These are phyloP conservation scores for Fusarium multiceps DNA, from an alignment of 2,329 filamentous ascomycete genomes.

Conservation along the genomic window DNA sequence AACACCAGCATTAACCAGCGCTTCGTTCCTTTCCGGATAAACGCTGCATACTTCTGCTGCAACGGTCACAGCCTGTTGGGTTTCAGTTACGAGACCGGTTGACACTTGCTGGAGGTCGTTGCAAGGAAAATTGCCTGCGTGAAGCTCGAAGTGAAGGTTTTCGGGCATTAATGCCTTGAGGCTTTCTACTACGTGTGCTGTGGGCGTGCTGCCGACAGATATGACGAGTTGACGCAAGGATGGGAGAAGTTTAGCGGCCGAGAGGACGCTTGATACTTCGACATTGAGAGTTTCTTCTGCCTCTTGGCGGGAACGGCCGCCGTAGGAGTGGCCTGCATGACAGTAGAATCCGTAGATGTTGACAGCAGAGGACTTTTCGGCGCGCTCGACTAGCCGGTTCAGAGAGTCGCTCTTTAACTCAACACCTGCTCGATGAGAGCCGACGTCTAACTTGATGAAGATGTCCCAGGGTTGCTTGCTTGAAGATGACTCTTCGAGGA, in stretches of 20 bases:
- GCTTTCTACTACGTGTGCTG: slow-evolving; percentile 51
- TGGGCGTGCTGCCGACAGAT: slow-evolving; percentile 53
- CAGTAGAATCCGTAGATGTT: slow-evolving; percentile 53
- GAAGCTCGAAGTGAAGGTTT: slow-evolving; percentile 51
- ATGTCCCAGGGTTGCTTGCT: slow-evolving; percentile 47
- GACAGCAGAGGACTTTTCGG: slow-evolving; percentile 45
- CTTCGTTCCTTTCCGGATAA: slow-evolving; percentile 54
- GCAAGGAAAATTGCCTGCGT: slow-evolving; percentile 53
- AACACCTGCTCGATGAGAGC: slow-evolving; percentile 51
- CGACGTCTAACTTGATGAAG: slow-evolving; percentile 54
- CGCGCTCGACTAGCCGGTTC: slow-evolving; percentile 43
- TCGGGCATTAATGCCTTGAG: slow-evolving; percentile 46
- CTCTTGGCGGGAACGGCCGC: slow-evolving; percentile 46
- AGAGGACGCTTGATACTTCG: slow-evolving; percentile 49
- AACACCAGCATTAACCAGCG: slow-evolving; percentile 52
- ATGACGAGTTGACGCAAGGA: slow-evolving; percentile 45
- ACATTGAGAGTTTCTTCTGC: slow-evolving; percentile 47
- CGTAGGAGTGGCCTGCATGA: slow-evolving; percentile 54
- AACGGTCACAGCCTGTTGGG: slow-evolving; percentile 49
- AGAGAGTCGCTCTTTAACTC: slow-evolving; percentile 44
- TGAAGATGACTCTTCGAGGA: slow-evolving; percentile 43
- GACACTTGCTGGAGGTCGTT: slow-evolving; percentile 56
- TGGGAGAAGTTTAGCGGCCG: slow-evolving; percentile 47
- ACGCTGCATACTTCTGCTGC: slow-evolving; percentile 53
- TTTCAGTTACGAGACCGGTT: slow-evolving; percentile 47